Evolutionary conservation across 1,139 yeast genomes (phyloP), one percentile per base, ranked within the genome.

Genomic region (Komagataea norvegica): DNA sequence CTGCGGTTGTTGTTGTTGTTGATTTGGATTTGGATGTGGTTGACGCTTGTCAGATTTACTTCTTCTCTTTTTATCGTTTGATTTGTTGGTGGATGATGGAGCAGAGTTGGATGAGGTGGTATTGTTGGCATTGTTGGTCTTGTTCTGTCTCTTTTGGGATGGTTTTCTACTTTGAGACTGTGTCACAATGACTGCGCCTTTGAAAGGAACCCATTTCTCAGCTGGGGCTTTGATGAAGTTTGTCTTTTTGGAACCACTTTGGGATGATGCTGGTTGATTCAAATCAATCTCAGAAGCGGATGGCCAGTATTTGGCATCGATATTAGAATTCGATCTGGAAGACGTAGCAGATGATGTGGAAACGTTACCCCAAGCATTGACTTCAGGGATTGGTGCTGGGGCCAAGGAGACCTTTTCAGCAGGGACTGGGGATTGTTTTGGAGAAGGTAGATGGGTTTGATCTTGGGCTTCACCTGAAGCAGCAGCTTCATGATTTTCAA

Each of bases 151-250:
- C 36, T 42, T 42, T 24, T 38, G 41, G 29, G 37, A 36, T 11
- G 36, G 25, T 25, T 51, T 50, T 31, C 48, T 41, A 13, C 45
- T 27, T 32, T 33, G 37, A 18, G 55, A 42, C 25, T 48, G 49
- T 15, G 59, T 44, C 23, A 56, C 63, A 28, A 74, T 77, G 38
- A 83, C 80, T 46, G 81, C 75, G 22, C 91, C 93, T 49, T 77
- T 74, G 57, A 81, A 79, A n/a, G 95, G 95, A 32, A 85, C 83
- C 95, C 95, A 87, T 61, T 86, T 86, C 53, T 82, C 88, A 48
- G 79, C 77, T 47, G 84, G 74, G 47, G 79, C 73, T 38, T 62
- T 65, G 17, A 65, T 59, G 16, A 28, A 22, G 24, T 49, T 48
- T 9, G 50, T 54, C 42, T 57, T 56, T 55, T 16, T 33, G 9